Evolutionary conservation across 306 rosid species (phyloP), one percentile per base, ranked within the genome.

Genomic region (Citrullus amarus): DNA sequence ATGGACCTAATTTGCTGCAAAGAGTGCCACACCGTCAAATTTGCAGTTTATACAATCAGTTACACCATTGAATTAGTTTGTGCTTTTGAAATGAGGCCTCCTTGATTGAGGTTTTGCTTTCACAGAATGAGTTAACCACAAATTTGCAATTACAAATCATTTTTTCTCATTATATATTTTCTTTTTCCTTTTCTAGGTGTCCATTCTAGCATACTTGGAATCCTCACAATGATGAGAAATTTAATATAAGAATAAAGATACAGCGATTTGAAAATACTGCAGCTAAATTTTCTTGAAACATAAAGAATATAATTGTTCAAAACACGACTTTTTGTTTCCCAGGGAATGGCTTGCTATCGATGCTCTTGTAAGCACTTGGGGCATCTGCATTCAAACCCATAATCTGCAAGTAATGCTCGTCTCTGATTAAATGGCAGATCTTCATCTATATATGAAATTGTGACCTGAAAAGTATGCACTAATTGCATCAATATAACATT

Each of bases 371-470:
- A 72, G 83, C 97, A 93, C 83, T 86, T 91, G 44, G 86, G 78
- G 81, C 98, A 93, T 56, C 81, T 85, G 89, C 98, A 93, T 72
- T 83, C 80, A 55, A 93, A 91, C 38, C 98, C 93, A 68, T 91
- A 93, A 76, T 93, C 98, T 82, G 91, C 96, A 87, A 91, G 98
- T 70, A 90, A 85, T 79, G 95, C 90, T 41, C 76, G 95, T 82
- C 98, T 91, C 83, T 88, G 91, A 50, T 90, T 89, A 58, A 73
- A 88, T 9, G 90, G 85, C 77, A 91, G 96, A 79, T 95, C 97
- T 81, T 92, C 99, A 16, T 92, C 97, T 67, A 95, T 87, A 79
- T 92, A 95, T 43, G 99, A 92, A 77, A 95, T 91, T 41, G 97
- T 90, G 82, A 95, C 90, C 99, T 95, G 89, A 79, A 91, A 84